Evolutionary conservation across 805 yeast genomes (phyloP).

Genomic region (Lachancea thermotolerans): DNA sequence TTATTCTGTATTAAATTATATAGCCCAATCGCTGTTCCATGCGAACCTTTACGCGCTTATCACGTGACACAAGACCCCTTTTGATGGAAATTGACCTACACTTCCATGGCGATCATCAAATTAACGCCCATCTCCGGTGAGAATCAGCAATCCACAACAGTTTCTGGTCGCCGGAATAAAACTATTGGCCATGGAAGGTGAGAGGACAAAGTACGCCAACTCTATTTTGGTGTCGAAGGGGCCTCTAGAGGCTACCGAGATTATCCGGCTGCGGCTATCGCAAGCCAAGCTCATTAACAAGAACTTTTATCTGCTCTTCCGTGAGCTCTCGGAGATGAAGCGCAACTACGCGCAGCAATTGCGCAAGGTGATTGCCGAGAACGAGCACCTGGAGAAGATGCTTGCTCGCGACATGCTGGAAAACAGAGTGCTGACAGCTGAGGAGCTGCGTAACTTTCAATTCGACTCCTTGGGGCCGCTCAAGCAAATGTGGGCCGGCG

Average conservation of each 20-base stretch:
- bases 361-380: slow-evolving; percentile 30
- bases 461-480: slow-evolving; percentile 43
- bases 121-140: not conserved
- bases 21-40: no score
- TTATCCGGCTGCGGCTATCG: slow-evolving; percentile 48
- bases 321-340: slow-evolving; percentile 44
- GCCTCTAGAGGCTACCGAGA: slow-evolving; percentile 55
- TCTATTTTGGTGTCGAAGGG: slow-evolving; percentile 39
- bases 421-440: slow-evolving; percentile 37
- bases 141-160: not conserved
- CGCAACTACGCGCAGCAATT: slow-evolving; percentile 43
- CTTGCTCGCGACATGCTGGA: slow-evolving; percentile 29
- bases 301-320: slow-evolving; percentile 55
- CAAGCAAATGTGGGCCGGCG: slow-evolving; percentile 39
- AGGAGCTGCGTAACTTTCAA: slow-evolving; percentile 43
- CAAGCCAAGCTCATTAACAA: slow-evolving; percentile 51
- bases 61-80: no score
- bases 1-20: no score
- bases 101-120: no score
- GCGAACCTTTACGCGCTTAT: no score
- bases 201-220: slow-evolving; percentile 35
- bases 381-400: slow-evolving; percentile 31
- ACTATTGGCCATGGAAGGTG: slow-evolving; percentile 15
- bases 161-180: not conserved
- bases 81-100: no score